Evolutionary conservation across 2,329 filamentous ascomycete genomes (phyloP).

Genomic region (Trichophyton simii): DNA sequence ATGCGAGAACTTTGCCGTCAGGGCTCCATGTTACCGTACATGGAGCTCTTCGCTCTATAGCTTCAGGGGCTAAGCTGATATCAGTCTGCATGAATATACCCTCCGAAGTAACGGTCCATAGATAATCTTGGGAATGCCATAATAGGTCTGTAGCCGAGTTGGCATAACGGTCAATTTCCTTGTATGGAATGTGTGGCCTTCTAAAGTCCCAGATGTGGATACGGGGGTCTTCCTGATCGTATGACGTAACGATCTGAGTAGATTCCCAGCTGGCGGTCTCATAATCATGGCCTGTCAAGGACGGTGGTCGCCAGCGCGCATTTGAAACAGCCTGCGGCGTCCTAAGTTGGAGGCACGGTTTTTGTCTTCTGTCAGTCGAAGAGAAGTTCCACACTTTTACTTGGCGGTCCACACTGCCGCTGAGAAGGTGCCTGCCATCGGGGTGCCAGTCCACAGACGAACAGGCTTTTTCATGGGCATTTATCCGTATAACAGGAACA

Average conservation of each 20-base stretch:
- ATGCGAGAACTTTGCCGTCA: conserved; percentile 43
- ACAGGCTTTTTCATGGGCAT: conserved; percentile 49
- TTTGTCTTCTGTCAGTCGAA: conserved; percentile 43
- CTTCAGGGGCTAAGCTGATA: conserved; percentile 46
- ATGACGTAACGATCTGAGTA: conserved; percentile 50
- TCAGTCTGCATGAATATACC: conserved; percentile 53
- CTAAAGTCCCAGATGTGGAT: conserved; percentile 55
- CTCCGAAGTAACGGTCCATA: conserved; percentile 52
- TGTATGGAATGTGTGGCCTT: conserved; percentile 48
- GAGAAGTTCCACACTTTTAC: conserved; percentile 55
- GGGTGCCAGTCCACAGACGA: conserved; percentile 56
- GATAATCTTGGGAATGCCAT: conserved; percentile 50
- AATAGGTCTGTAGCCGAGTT: conserved; percentile 47
- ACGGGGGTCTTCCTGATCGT: conserved; percentile 48
- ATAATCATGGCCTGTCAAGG: conserved; percentile 41
- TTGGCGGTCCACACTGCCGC: conserved; percentile 49
- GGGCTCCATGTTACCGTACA: conserved; percentile 47
- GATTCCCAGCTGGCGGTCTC: conserved; percentile 45
- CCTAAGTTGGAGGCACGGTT: conserved; percentile 45
- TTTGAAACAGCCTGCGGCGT: conserved; percentile 51
- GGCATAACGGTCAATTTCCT: conserved; percentile 46
- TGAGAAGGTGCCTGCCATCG: conserved; percentile 51
- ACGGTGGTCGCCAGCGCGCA: conserved; percentile 50
- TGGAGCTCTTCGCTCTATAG: conserved; percentile 45
- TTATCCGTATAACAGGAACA: conserved; percentile 46